phyloP scores from a whole-genome alignment of 179 eudicot species.

The Camellia oleifera region DNA sequence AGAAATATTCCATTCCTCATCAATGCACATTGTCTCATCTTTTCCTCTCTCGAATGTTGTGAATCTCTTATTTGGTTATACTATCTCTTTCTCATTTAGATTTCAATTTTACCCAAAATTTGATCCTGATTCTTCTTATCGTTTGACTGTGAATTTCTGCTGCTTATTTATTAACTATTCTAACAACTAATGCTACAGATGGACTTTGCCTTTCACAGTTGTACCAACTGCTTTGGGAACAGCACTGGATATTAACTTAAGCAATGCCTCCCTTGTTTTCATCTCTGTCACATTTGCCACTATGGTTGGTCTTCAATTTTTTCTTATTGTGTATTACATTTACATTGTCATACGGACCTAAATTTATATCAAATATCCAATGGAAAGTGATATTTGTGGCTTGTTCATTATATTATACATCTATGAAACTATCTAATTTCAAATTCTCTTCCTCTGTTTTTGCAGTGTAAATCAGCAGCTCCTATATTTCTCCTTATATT shows the following conservation, averaged over 20 bases:
- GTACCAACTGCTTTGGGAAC: constrained; percentile 95
- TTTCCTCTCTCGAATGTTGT: background rate
- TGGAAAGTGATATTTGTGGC: background rate
- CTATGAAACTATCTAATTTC: background rate
- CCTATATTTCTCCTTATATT: constrained; percentile 93
- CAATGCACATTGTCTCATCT: background rate
- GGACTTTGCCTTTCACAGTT: constrained; percentile 91
- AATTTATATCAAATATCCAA: background rate
- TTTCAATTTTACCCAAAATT: background rate
- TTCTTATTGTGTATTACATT: background rate
- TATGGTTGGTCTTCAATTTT: constrained; percentile 61
- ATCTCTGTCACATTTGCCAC: constrained; percentile 98
- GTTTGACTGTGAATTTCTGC: constrained; percentile 2
- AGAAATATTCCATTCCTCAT: background rate
- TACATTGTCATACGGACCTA: background rate
- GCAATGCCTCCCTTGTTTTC: constrained; percentile 98
- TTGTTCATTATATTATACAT: background rate
- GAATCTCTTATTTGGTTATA: background rate
- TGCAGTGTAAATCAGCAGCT: constrained; percentile 98
- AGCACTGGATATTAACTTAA: constrained; percentile 88
- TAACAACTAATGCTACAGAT: constrained; percentile 83
- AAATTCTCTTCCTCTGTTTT: constrained; percentile 16
- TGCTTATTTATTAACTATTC: constrained; percentile 51
- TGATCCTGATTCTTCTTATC: background rate
- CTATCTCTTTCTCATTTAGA: constrained; percentile 2